Base-by-base conservation (phyloP, 352 stramenopile species). In the Globisporangium uncinulatum region DNA sequence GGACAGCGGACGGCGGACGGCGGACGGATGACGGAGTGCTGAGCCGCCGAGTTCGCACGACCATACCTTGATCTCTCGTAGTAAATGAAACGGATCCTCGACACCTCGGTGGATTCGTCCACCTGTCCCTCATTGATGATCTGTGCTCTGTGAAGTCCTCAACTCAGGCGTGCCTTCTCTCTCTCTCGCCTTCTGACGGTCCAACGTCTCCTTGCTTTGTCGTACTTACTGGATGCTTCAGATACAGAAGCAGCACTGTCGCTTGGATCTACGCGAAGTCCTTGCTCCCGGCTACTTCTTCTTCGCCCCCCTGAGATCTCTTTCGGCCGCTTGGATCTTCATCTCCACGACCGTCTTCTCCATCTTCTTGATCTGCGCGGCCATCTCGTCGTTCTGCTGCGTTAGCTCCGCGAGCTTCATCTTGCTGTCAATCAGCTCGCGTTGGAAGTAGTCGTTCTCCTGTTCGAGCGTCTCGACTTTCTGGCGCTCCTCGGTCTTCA, bases 401-500 rank as follows among this genome's bases (percentile, higher is more conserved):
- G 73, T 89, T 41, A 91, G 67, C 58, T 87, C 67, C 4, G 83
- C 80, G 31, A 90, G 69, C 50, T 89, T 86, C 69, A 93, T 84
- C 76, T 93, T 91, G 68, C 73, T 88, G 57, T 89, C 75, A 43
- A 93, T 89, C 51, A 93, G 65, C 51, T 93, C 83, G 58, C 70
- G 67, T 57, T 91, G 83, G 67, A 89, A 93, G 63, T 89, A 90
- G 54, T 89, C 79, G 56, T 90, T 87, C 64, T 92, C 83, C 54
- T 86, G 72, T 63, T 88, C 66, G 10, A 92, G 69, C 49, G 72
- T 56, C 29, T 63, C 55, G 11, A 82, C 48, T 21, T 67, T 70
- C 46, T 65, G 58, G 44, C 63, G 65, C 58, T 77, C 62, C 15
- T 72, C 57, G 24, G 63, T 51, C 34, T 83, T 65, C 14, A 75